Base-by-base conservation (phyloP, 129 eudicot species). In the Centaurea solstitialis region DNA sequence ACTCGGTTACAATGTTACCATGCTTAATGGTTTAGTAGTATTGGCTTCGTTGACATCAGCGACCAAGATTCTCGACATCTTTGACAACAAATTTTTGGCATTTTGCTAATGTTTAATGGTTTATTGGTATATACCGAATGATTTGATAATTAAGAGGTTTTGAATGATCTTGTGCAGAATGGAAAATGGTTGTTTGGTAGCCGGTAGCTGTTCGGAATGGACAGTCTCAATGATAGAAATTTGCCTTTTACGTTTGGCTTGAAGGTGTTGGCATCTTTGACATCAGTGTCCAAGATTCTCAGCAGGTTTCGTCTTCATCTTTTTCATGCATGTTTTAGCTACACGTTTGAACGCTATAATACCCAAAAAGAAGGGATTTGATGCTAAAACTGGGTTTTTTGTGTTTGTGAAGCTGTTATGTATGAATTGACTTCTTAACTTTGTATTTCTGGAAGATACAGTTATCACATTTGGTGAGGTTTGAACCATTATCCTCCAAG, bases 231-330 rank as follows among this genome's bases (percentile, higher is more conserved):
- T 17, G 62, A 53, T 4, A 53, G 21, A 53, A 53, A 53, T 4
- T 53, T 53, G 21, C 15, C 62, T 13, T 47, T 47, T 53, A 18
- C 8, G n/a, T 53, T 18, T 18, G 0, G 17, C 4, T 13, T 26
- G 74, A 77, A 43, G 28, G 74, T 8, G 18, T 24, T 45, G 81
- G 17, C 53, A 15, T 45, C 20, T 77, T 65, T 77, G 66, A 24
- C 30, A 66, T 26, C 9, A 24, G 11, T 41, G 26, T 26, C 20
- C 40, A 26, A 24, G 66, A 76, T 62, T 65, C 35, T 20, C 4
- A 65, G n/a, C 64, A 39, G 73, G 80, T 76, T 65, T 65, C 41
- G 1, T 39, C 39, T 45, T 24, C 57, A 12, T 17, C 26, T 53
- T 75, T 59, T 17, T n/a, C 61, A 57, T 57, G 3, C 65, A 57